These are phyloP conservation scores for Kentomonas sorsogonicus DNA, from an alignment of 208 protist genomes.

Conservation along the genomic window DNA sequence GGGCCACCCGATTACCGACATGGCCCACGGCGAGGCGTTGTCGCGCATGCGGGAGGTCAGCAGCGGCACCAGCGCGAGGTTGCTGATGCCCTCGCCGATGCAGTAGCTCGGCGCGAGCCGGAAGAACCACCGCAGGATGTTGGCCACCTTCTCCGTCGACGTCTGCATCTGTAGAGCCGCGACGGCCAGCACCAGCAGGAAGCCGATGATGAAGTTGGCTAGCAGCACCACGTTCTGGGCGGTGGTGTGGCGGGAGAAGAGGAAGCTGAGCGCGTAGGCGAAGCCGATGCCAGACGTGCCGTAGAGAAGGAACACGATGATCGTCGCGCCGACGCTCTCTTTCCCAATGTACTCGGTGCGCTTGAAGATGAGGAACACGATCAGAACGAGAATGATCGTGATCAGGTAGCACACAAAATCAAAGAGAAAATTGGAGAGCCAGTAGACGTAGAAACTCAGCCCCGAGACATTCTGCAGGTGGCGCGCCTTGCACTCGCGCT, in stretches of 20 bases:
- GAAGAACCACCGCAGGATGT: conserved; percentile 46
- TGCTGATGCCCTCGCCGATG: conserved; percentile 72
- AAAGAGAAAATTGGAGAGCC: conserved; percentile 73
- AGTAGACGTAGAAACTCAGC: conserved; percentile 45
- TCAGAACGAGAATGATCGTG: conserved; percentile 50
- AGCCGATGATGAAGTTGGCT: conserved; percentile 73
- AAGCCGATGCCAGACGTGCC: conserved; percentile 51
- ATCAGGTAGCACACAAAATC: conserved; percentile 60
- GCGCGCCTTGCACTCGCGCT: conserved; percentile 52
- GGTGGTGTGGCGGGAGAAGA: conserved; percentile 55
- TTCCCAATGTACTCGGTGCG: conserved; percentile 50
- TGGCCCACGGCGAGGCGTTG: conserved; percentile 20
- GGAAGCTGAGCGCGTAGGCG: conserved; percentile 57
- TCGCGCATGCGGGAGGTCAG: conserved; percentile 21
- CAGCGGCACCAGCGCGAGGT: conserved; percentile 28
- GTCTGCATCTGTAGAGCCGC: conserved; percentile 39
- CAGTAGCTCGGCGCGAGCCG: conserved; percentile 70
- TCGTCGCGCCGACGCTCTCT: conserved; percentile 29
- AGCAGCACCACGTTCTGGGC: conserved; percentile 68
- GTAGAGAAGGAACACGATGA: conserved; percentile 58
- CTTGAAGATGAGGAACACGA: conserved; percentile 54
- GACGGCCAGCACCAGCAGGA: conserved; percentile 55
- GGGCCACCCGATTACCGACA: conserved; percentile 43
- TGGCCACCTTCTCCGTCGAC: conserved; percentile 30
- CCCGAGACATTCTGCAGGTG: conserved; percentile 56